Base-by-base conservation (phyloP, 192 early-diverging fungal genomes). In the Backusella parvicylindrica region DNA sequence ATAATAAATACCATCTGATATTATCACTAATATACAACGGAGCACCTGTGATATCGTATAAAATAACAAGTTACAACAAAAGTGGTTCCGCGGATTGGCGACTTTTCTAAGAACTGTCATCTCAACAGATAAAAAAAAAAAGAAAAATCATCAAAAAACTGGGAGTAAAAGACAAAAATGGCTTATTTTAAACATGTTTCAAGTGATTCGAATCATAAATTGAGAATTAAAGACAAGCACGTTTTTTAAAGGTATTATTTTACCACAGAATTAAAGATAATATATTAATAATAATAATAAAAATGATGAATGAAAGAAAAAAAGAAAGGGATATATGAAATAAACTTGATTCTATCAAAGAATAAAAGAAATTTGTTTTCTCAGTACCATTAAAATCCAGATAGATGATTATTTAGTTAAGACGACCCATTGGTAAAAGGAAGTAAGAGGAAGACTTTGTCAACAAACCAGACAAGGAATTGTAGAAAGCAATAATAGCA, bases 401-500 rank as follows among this genome's bases (percentile, higher is more conserved):
- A 47, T 47, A 47, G 43, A 47, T 47, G 33, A 47, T n/a, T 41
- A 2, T 32, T 78, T 78, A 78, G 30, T 50, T 49, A 33, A 81
- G 71, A 53, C 72, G 74, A 31, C 75, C 72, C 26, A 64, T 74
- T 40, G 90, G 91, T 40, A 92, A 79, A 16, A 67, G 79, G 56
- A 92, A 86, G 76, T 85, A 83, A 64, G 87, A 86, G 69, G 81
- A 87, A 32, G 84, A 72, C 6, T 76, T 75, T 36, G 82, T 83
- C 50, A 89, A 88, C 8, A 92, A 83, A 75, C 89, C 88, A 23
- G 88, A 85, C 0, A 89, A 84, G 26, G 91, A 86, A 76, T 86
- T 88, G 78, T 95, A 95, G 90, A 90, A 95, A 63, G 91, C 93
- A 74, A 91, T 85, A 8, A 92, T 64, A 7, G 93, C 88, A 26